Evolutionary conservation across 2,329 filamentous ascomycete species (phyloP).

Genomic region (Tetracladium maxilliforme): DNA sequence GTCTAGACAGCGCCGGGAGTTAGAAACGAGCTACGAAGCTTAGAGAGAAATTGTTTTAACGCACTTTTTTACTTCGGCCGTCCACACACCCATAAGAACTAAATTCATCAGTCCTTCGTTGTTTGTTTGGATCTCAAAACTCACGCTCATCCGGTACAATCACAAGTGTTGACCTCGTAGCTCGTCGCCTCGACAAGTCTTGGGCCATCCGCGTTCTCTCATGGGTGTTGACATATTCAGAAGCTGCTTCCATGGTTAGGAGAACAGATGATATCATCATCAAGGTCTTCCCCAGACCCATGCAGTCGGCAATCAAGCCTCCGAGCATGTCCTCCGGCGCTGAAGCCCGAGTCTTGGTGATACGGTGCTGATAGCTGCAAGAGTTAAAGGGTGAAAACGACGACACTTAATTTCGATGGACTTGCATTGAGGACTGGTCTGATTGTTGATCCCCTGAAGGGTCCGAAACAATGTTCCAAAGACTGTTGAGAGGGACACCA

Average conservation of each 20-base stretch:
- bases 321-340: no score
- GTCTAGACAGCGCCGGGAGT: constrained; percentile 11
- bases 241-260: constrained; percentile 20
- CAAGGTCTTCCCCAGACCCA: constrained; percentile 45
- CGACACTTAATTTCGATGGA: no score
- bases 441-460: no score
- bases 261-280: constrained; percentile 33
- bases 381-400: no score
- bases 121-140: constrained; percentile 4
- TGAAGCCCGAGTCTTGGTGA: no score
- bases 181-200: constrained; percentile 3
- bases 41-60: constrained; percentile 1
- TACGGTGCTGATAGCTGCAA: no score
- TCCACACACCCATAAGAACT: constrained; percentile 26
- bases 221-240: constrained; percentile 20
- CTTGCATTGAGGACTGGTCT: no score
- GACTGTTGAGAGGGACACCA: no score
- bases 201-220: constrained; percentile 5
- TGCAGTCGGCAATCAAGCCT: constrained; percentile 43
- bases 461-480: no score
- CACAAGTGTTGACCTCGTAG: constrained; percentile 25
- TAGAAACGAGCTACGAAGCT: background rate
- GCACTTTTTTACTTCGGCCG: constrained; percentile 20
- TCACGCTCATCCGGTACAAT: constrained; percentile 25
- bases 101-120: constrained; percentile 4